Evolutionary conservation across 768 basidiomycete species (phyloP), one percentile per base, ranked within the genome.

Genomic region (Tephrocybe sp.): DNA sequence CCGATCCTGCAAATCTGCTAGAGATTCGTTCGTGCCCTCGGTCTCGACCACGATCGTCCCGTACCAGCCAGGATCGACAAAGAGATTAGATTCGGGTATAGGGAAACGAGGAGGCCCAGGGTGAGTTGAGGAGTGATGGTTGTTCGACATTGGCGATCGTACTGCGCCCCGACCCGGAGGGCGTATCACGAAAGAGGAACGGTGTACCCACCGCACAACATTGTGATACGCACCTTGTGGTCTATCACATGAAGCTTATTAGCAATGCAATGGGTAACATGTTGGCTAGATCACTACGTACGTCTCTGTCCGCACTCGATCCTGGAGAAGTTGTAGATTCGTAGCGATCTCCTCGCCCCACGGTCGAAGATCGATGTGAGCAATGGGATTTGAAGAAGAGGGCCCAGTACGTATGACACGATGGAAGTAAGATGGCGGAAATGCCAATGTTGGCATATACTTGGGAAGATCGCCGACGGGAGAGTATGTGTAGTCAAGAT

Each of bases 401-500:
- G 76, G 64, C 13, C 82, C 79, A 0, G 82, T 84, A 16, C 88
- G 80, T 48, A 94, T 82, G 37, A 91, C 86, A 31, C 86, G 82
- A 64, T 93, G 88, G 73, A 92, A 94, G 67, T 92, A 92, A 18
- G 91, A 91, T 1, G 91, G 91, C 15, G 91, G 77, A 61, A 91
- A 90, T 1, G 88, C 86, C 34, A 93, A 64, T 10, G 85, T 82
- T 39, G 87, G 87, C 53, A 93, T 72, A 65, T 91, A 91, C 57
- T 81, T 82, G 16, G 91, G 88, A 23, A 91, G 67, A 60, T 92
- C 89, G 4, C 89, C 90, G 29, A 81, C 73, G 1, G 76, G 62
- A 12, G 88, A 88, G 65, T 86, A 93, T 16, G 83, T 82, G 63
- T 90, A 91, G 63, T 93, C 91, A 47, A 93, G 73, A 67, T 93